These are phyloP conservation scores for Mycena polygramma DNA, from an alignment of 768 basidiomycete species.

Conservation along the genomic window DNA sequence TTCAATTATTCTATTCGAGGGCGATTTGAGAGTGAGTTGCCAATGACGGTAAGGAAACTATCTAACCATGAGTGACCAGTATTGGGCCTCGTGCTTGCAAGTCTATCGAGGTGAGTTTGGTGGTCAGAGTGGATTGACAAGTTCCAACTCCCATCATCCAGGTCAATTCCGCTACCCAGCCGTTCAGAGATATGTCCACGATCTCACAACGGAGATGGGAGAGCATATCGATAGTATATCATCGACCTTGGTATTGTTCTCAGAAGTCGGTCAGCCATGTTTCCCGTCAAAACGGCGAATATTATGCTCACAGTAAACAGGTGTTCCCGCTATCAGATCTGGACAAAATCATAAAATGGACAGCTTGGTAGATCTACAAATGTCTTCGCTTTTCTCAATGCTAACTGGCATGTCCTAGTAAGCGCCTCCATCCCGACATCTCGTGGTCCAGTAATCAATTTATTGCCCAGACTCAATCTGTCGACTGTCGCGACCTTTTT, in stretches of 20 bases:
- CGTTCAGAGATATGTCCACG: slow-evolving; percentile 82
- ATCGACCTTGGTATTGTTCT: slow-evolving; percentile 76
- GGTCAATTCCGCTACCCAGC: slow-evolving; percentile 81
- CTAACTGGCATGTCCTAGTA: slow-evolving; percentile 15
- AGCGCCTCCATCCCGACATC: neutral
- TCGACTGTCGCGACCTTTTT: slow-evolving; percentile 86
- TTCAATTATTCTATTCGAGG: slow-evolving; percentile 75
- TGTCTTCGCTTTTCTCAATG: neutral
- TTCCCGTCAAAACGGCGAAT: neutral
- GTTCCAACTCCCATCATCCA: neutral
- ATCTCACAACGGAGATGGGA: slow-evolving; percentile 80
- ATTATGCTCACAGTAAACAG: slow-evolving; percentile 46
- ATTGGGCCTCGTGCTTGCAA: slow-evolving; percentile 80
- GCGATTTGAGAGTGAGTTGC: slow-evolving; percentile 70
- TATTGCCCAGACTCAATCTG: slow-evolving; percentile 62
- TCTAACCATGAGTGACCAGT: slow-evolving; percentile 52
- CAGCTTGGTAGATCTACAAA: slow-evolving; percentile 55
- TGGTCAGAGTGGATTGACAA: neutral
- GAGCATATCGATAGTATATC: slow-evolving; percentile 80
- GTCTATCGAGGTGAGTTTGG: slow-evolving; percentile 66
- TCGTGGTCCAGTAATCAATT: neutral
- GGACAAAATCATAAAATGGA: slow-evolving; percentile 79
- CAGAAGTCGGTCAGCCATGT: slow-evolving; percentile 72
- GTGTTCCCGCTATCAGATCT: slow-evolving; percentile 82
- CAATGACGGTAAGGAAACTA: neutral